phyloP scores from a whole-genome alignment of 2,329 filamentous ascomycete species.

The Botrytis fabae region DNA sequence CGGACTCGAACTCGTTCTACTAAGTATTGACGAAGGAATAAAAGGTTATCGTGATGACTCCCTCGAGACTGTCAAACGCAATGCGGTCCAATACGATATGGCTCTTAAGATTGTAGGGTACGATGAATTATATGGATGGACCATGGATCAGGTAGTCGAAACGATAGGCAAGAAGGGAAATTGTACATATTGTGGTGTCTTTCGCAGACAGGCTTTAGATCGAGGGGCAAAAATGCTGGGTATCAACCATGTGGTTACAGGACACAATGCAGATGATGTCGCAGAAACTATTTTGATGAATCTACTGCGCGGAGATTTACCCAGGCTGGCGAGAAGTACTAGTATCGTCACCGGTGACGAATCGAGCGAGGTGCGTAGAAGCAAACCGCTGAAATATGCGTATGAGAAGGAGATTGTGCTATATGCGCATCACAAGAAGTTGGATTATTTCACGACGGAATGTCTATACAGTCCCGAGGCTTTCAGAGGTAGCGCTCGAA shows the following conservation, averaged over 20 bases:
- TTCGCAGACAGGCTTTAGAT: constrained; percentile 89
- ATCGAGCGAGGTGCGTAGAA: constrained; percentile 86
- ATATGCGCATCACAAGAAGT: constrained; percentile 93
- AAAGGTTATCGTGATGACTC: constrained; percentile 96
- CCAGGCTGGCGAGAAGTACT: constrained; percentile 82
- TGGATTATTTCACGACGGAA: constrained; percentile 98
- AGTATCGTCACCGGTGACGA: constrained; percentile 80
- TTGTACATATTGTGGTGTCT: constrained; percentile 98
- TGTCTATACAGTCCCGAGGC: constrained; percentile 98
- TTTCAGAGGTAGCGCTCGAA: constrained; percentile 87
- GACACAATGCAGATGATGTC: constrained; percentile 96
- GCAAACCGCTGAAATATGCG: constrained; percentile 95
- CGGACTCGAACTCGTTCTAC: constrained; percentile 77
- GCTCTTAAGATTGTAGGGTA: constrained; percentile 90
- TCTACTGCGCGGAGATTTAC: constrained; percentile 83
- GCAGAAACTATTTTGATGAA: constrained; percentile 99
- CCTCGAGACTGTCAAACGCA: constrained; percentile 92
- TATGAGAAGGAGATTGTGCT: constrained; percentile 99
- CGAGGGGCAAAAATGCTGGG: constrained; percentile 83
- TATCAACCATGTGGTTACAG: constrained; percentile 92
- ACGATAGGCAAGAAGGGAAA: constrained; percentile 97
- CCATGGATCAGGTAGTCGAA: constrained; percentile 97
- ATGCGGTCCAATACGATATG: constrained; percentile 89
- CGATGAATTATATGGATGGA: constrained; percentile 94
- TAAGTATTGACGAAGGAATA: constrained; percentile 97